Evolutionary conservation across 805 yeast genomes (phyloP).

Genomic region (Ogataea ganodermae): DNA sequence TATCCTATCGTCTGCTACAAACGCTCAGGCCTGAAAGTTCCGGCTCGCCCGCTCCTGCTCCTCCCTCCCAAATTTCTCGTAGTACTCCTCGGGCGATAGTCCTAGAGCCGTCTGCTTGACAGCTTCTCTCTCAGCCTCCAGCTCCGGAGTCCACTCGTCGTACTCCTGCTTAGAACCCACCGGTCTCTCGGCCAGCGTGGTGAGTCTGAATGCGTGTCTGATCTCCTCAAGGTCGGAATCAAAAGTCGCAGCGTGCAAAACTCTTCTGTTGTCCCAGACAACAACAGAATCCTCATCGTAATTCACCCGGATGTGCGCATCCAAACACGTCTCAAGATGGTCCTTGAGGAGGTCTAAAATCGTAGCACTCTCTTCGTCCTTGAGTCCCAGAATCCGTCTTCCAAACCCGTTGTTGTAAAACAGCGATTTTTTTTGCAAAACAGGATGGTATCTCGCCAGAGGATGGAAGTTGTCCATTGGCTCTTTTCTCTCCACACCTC

Average conservation of each 20-base stretch:
- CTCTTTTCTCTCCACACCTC: constrained; percentile 63
- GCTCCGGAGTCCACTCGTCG: constrained; percentile 26
- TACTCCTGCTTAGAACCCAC: constrained; percentile 25
- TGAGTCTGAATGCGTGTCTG: constrained; percentile 71
- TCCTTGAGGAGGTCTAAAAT: constrained; percentile 55
- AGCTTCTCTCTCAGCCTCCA: constrained; percentile 10
- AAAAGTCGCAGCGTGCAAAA: constrained; percentile 61
- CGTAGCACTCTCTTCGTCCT: constrained; percentile 63
- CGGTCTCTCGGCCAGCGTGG: constrained; percentile 71
- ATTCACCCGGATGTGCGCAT: constrained; percentile 61
- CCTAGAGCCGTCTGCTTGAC: constrained; percentile 28
- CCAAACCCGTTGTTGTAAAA: constrained; percentile 62
- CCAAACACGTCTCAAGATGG: constrained; percentile 50
- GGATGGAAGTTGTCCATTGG: constrained; percentile 64
- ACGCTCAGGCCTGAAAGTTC: too few relatives aligned
- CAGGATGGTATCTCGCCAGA: constrained; percentile 66
- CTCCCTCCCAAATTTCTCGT: constrained; percentile 2
- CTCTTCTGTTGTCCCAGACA: constrained; percentile 73
- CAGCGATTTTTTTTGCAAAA: constrained; percentile 56
- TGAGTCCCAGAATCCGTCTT: constrained; percentile 64
- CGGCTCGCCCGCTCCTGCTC: neutral
- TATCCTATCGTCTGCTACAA: too few relatives aligned
- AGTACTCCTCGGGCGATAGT: constrained; percentile 22
- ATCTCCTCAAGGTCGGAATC: constrained; percentile 64
- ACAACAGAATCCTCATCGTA: constrained; percentile 70